Evolutionary conservation across 164 flowering plant genomes (phyloP).

Genomic region (Berberis vulgaris): DNA sequence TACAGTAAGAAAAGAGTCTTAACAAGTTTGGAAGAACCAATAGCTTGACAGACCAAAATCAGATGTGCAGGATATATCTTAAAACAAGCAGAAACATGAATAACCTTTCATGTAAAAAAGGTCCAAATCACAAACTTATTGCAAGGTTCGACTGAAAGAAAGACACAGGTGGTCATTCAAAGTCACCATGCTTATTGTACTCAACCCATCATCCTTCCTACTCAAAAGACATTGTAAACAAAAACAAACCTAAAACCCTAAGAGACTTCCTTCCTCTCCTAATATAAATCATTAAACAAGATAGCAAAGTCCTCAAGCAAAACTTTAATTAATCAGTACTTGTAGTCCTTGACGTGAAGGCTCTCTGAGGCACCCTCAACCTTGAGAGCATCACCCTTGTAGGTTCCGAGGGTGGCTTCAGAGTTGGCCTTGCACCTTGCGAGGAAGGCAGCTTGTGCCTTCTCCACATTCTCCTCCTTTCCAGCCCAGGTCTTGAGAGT

Average conservation of each 20-base stretch:
- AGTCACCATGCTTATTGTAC: not conserved
- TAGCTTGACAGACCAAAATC: too few species aligned
- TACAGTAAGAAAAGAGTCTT: too few species aligned
- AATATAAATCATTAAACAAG: too few species aligned
- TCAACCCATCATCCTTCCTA: not conserved
- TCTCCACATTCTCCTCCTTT: conserved; percentile 50
- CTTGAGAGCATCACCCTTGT: conserved; percentile 50
- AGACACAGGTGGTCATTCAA: not conserved
- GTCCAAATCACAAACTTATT: too few species aligned
- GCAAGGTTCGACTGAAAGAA: not conserved
- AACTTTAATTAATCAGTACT: conserved; percentile 29
- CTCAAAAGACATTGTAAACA: not conserved
- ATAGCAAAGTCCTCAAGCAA: too few species aligned
- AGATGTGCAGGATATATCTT: too few species aligned
- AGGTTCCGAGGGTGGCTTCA: conserved; percentile 63
- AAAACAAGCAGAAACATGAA: too few species aligned
- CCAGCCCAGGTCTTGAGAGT: conserved; percentile 77
- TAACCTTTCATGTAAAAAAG: too few species aligned
- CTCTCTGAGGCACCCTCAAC: conserved; percentile 64
- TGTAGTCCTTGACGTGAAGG: conserved; percentile 81
- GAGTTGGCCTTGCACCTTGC: conserved; percentile 71
- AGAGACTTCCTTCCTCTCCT: not conserved
- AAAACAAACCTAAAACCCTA: not conserved
- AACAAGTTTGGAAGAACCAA: too few species aligned
- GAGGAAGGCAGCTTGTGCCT: conserved; percentile 59